Evolutionary conservation across 1,284 basidiomycete genomes (phyloP).

Genomic region (Austroboletus novae-zelandiae): DNA sequence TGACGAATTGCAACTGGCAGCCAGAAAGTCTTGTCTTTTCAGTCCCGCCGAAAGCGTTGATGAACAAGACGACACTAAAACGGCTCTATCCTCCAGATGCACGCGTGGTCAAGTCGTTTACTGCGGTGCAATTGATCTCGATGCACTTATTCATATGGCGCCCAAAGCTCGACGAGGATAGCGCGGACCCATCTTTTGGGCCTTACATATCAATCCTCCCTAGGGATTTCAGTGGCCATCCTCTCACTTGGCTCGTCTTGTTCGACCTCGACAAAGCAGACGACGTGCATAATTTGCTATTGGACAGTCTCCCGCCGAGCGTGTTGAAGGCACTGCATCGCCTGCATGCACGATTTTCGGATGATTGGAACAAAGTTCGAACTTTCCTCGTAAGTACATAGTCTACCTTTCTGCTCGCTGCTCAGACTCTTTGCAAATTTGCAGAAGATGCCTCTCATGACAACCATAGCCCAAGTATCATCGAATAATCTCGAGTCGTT

Average conservation of each 20-base stretch:
- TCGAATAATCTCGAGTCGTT: slow-evolving; percentile 14
- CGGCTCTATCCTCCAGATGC: slow-evolving; percentile 45
- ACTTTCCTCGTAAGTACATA: slow-evolving; percentile 44
- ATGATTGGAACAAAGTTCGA: slow-evolving; percentile 55
- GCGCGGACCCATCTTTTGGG: slow-evolving; percentile 61
- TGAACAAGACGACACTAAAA: slow-evolving; percentile 67
- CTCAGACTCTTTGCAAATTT: slow-evolving; percentile 4
- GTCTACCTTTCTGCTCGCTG: background rate
- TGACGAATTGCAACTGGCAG: slow-evolving; percentile 29
- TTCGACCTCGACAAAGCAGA: slow-evolving; percentile 13
- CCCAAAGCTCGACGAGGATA: slow-evolving; percentile 38
- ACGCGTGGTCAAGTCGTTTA: slow-evolving; percentile 35
- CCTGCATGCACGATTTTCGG: slow-evolving; percentile 51
- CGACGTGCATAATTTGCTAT: slow-evolving; percentile 28
- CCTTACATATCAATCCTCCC: slow-evolving; percentile 78
- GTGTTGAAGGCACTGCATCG: slow-evolving; percentile 45
- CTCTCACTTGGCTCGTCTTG: slow-evolving; percentile 65
- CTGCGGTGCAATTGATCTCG: slow-evolving; percentile 58
- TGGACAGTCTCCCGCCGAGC: slow-evolving; percentile 51
- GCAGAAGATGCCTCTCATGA: slow-evolving; percentile 9
- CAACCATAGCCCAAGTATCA: background rate
- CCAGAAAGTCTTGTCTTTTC: slow-evolving; percentile 59
- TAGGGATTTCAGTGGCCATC: slow-evolving; percentile 66
- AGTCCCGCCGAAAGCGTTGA: slow-evolving; percentile 64
- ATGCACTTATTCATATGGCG: slow-evolving; percentile 61